Evolutionary conservation across 495 filamentous ascomycete genomes (phyloP).

Genomic region (Xylaria longipes): DNA sequence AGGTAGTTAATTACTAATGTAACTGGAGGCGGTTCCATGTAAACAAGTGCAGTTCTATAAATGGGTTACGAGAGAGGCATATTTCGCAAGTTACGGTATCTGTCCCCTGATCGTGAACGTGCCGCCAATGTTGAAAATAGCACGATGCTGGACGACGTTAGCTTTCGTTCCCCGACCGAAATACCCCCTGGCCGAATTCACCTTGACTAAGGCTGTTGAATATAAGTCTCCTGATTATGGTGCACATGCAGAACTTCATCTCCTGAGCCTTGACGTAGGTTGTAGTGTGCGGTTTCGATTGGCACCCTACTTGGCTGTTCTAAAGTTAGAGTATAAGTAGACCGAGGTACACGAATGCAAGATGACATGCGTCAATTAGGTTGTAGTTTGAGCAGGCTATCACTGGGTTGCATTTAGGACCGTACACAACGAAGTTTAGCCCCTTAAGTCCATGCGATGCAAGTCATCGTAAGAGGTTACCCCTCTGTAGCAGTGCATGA

Average conservation of each 20-base stretch:
- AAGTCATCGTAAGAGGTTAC: not conserved
- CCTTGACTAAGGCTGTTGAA: not conserved
- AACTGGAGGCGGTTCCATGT: not conserved
- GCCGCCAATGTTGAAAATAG: not conserved
- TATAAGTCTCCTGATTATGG: not conserved
- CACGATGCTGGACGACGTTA: not conserved
- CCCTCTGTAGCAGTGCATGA: conserved; percentile 1
- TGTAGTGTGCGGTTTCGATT: not conserved
- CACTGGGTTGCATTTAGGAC: not conserved
- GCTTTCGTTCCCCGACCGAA: not conserved
- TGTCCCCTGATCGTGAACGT: not conserved
- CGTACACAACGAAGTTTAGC: not conserved
- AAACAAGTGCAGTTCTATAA: not conserved
- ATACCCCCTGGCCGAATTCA: too few relatives aligned
- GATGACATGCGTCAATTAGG: not conserved
- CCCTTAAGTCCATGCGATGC: not conserved
- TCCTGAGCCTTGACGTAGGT: not conserved
- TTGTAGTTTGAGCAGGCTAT: not conserved
- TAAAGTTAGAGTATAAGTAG: conserved; percentile 9
- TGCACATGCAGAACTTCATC: not conserved
- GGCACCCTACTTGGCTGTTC: not conserved
- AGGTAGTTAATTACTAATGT: not conserved
- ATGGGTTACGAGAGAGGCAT: not conserved
- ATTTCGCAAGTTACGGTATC: not conserved
- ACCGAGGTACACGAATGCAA: too few relatives aligned